Conservation (phyloP, 2,329 filamentous ascomycete genomes). For the Ascochyta lentis region DNA sequence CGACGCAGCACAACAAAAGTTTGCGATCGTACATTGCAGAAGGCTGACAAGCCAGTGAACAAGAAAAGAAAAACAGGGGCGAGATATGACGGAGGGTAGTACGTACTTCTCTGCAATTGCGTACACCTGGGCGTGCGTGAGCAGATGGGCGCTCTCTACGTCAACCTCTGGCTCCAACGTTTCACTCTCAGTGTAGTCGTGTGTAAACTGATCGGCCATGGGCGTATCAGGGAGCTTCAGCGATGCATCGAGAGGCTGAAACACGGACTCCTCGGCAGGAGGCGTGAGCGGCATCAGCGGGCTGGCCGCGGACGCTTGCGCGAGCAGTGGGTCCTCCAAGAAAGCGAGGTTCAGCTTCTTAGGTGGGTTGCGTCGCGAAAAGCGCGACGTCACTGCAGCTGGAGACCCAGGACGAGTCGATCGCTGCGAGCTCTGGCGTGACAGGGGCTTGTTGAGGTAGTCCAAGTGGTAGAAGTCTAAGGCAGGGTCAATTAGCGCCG, state of each 20-base stretch:
- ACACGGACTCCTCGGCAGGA: constrained; percentile 32
- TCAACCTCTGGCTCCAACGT: constrained; percentile 45
- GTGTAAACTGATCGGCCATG: constrained; percentile 43
- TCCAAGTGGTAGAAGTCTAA: constrained; percentile 52
- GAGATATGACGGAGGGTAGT: constrained; percentile 20
- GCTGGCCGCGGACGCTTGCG: constrained; percentile 37
- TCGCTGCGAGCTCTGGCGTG: constrained; percentile 40
- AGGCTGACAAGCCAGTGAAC: constrained; percentile 19
- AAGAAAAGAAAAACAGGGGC: constrained; percentile 20
- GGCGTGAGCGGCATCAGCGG: constrained; percentile 35
- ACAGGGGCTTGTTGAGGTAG: constrained; percentile 44
- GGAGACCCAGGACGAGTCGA: constrained; percentile 33
- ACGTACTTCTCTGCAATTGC: constrained; percentile 58
- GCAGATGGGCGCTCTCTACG: constrained; percentile 50
- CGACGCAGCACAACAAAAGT: constrained; percentile 21
- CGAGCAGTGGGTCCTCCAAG: constrained; percentile 49
- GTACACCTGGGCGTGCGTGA: constrained; percentile 58
- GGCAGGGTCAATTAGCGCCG: constrained; percentile 27
- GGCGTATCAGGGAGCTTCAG: constrained; percentile 41
- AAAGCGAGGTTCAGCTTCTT: constrained; percentile 43
- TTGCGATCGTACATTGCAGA: constrained; percentile 18
- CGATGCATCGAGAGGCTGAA: constrained; percentile 30
- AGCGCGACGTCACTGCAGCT: constrained; percentile 22
- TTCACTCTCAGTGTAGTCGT: constrained; percentile 39
- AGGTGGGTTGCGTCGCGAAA: constrained; percentile 21